Percentiles rank a stretch among this genome's conserved stretches.
These are phyloP conservation scores for Achaetomium macrosporum DNA, from an alignment of 2,329 filamentous ascomycete species.

Conservation along the genomic window DNA sequence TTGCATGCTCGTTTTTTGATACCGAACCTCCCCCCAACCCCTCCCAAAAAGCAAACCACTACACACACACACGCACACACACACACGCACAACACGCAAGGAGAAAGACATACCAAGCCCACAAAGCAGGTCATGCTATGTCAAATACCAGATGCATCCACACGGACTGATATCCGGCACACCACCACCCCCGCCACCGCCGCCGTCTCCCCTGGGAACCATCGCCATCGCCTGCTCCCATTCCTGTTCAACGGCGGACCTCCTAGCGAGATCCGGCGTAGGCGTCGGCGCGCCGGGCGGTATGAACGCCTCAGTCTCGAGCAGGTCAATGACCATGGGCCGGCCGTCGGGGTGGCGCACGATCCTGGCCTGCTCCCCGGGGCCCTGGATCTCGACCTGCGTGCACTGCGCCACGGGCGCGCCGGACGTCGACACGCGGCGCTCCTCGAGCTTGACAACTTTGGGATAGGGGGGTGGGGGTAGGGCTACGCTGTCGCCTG, in stretches of 20 bases:
- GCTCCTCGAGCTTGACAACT: constrained; percentile 51
- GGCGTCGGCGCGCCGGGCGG: background rate
- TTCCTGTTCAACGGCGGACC: background rate
- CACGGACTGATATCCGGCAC: constrained; percentile 42
- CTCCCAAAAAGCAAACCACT: background rate
- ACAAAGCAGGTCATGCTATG: constrained; percentile 24
- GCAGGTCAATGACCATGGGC: constrained; percentile 38
- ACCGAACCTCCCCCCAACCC: no score
- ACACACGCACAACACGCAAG: no score
- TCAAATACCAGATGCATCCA: constrained; percentile 49
- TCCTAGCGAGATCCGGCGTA: constrained; percentile 1
- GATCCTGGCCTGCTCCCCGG: constrained; percentile 34
- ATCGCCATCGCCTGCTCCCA: background rate
- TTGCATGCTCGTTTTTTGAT: no score
- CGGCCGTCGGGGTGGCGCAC: constrained; percentile 35
- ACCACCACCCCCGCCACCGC: no score
- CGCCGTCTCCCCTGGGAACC: background rate
- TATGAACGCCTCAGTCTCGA: constrained; percentile 32
- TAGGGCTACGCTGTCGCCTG: constrained; percentile 15
- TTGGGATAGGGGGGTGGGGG: constrained; percentile 41
- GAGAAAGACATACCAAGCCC: background rate
- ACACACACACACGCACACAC: background rate
- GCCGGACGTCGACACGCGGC: constrained; percentile 34
- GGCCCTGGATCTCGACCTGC: constrained; percentile 41
- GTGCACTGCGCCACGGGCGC: constrained; percentile 39